Evolutionary conservation across 164 flowering plant species (phyloP).

Genomic region (Nymphaea thermarum): DNA sequence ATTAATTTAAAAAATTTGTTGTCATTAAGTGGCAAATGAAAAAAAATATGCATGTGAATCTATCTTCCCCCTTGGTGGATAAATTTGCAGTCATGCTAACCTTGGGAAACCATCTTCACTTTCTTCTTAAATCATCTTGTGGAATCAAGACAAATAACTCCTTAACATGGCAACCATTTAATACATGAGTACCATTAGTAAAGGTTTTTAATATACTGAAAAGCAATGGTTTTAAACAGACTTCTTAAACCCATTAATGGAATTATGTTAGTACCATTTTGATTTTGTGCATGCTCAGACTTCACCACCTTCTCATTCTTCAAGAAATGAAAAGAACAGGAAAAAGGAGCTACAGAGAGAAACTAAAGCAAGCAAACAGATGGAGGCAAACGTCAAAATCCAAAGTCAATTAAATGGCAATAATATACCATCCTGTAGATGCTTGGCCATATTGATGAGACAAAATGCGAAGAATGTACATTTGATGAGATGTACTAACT

Average conservation of each 20-base stretch:
- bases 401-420: not conserved
- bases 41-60: not conserved
- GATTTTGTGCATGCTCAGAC: conserved; percentile 6
- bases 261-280: not conserved
- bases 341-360: not conserved
- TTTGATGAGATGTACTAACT: too few relatives aligned
- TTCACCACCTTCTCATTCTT: not conserved
- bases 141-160: not conserved
- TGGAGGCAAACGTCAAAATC: not conserved
- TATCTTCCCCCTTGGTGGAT: not conserved
- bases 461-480: too few relatives aligned
- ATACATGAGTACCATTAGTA: not conserved
- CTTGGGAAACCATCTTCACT: not conserved
- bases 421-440: not conserved
- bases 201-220: not conserved
- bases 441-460: not conserved
- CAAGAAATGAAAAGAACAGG: too few relatives aligned
- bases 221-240: not conserved
- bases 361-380: not conserved
- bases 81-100: not conserved
- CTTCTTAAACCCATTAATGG: not conserved
- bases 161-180: not conserved
- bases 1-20: too few relatives aligned
- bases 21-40: too few relatives aligned
- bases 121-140: not conserved